These are phyloP conservation scores for Pythium diclinum DNA, from an alignment of 352 stramenopile species.

Conservation along the genomic window DNA sequence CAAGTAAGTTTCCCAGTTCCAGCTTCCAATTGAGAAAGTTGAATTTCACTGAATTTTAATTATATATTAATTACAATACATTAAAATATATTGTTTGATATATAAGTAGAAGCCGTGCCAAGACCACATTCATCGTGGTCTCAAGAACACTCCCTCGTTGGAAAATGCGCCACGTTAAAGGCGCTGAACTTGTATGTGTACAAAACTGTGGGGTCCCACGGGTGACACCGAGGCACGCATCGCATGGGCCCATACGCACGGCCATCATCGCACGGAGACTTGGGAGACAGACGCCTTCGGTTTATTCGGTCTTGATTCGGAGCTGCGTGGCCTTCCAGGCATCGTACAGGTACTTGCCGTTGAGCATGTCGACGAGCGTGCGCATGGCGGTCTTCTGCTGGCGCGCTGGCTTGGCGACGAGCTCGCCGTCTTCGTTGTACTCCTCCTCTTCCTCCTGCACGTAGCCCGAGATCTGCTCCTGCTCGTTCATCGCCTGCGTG, in stretches of 20 bases:
- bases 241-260: slow-evolving; percentile 1
- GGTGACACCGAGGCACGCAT: not conserved
- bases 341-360: slow-evolving; percentile 86
- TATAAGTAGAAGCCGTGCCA: not conserved
- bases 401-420: slow-evolving; percentile 28
- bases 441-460: slow-evolving; percentile 58
- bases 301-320: slow-evolving; percentile 55
- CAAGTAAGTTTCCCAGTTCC: too few relatives aligned
- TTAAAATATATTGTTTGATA: slow-evolving; percentile 7
- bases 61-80: too few relatives aligned
- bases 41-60: too few relatives aligned
- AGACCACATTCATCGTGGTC: not conserved
- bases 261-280: not conserved
- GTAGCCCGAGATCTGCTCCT: slow-evolving; percentile 43
- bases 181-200: slow-evolving; percentile 4
- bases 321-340: slow-evolving; percentile 63
- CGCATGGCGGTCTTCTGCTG: slow-evolving; percentile 50
- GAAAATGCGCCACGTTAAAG: not conserved
- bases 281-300: not conserved
- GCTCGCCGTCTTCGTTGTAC: slow-evolving; percentile 43
- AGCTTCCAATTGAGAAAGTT: too few relatives aligned
- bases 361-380: slow-evolving; percentile 86
- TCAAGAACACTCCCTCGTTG: not conserved
- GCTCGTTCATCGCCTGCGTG: slow-evolving; percentile 72
- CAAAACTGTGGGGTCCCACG: not conserved